Evolutionary conservation across 2,329 filamentous ascomycete genomes (phyloP).

Genomic region (Arthrobotrys entomopaga): DNA sequence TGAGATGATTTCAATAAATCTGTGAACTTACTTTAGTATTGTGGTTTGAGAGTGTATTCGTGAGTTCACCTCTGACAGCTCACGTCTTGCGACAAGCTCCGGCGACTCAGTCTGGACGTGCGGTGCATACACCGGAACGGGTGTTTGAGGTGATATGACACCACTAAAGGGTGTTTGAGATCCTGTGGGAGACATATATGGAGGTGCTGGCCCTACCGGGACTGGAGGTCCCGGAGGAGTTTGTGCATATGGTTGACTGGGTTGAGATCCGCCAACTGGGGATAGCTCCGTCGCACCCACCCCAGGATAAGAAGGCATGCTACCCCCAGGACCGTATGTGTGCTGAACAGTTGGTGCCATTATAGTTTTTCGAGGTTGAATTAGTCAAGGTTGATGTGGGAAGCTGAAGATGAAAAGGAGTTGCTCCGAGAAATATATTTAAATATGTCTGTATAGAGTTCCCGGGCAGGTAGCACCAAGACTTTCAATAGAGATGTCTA

Average conservation of each 20-base stretch:
- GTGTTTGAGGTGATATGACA: slow-evolving; percentile 17
- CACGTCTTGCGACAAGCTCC: slow-evolving; percentile 16
- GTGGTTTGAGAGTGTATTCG: background rate
- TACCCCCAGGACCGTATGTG: slow-evolving; percentile 1
- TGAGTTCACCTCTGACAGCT: background rate
- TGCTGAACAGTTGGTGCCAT: slow-evolving; percentile 6
- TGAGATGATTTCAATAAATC: background rate
- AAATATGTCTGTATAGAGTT: background rate
- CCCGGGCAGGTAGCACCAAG: background rate
- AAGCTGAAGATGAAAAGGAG: background rate
- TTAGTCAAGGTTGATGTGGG: background rate
- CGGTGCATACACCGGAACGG: slow-evolving; percentile 27
- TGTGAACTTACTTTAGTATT: slow-evolving; percentile 2
- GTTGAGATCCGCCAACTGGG: background rate
- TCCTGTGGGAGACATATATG: slow-evolving; percentile 8
- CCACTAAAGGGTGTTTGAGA: background rate
- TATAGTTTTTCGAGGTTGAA: background rate
- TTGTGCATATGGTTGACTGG: background rate
- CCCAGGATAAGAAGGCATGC: background rate
- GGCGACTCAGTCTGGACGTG: slow-evolving; percentile 18
- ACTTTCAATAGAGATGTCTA: background rate
- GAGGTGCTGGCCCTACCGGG: background rate
- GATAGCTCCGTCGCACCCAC: background rate
- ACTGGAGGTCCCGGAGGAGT: too few relatives aligned
- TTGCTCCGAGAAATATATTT: background rate